Percentiles rank a stretch among this genome's conserved stretches.
These are phyloP conservation scores for Xylariaceae sp. DNA, from an alignment of 2,329 filamentous ascomycete species.

Conservation along the genomic window DNA sequence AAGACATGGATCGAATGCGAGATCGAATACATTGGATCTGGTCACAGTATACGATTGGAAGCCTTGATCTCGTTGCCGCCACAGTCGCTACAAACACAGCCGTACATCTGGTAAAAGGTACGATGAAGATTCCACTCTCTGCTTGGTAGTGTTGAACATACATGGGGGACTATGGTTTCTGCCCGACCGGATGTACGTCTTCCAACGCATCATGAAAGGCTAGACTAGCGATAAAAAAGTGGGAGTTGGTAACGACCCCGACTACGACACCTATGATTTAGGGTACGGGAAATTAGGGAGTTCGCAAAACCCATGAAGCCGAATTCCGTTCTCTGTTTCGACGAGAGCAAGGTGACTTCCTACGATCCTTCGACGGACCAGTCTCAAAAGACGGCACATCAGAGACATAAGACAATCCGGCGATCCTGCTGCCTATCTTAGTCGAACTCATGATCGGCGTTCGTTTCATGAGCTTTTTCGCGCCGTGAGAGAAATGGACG, in stretches of 20 bases:
- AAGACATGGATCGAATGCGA: slow-evolving; percentile 33
- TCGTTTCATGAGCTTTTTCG: slow-evolving; percentile 36
- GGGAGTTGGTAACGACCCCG: slow-evolving; percentile 17
- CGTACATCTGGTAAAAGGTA: slow-evolving; percentile 32
- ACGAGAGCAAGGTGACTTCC: no score
- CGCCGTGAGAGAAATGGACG: slow-evolving; percentile 32
- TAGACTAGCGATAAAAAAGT: slow-evolving; percentile 11
- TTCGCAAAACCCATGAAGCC: no score
- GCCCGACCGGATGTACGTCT: slow-evolving; percentile 19
- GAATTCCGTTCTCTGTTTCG: no score
- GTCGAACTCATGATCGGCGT: slow-evolving; percentile 32
- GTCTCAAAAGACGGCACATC: slow-evolving; percentile 22
- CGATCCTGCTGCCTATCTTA: slow-evolving; percentile 34
- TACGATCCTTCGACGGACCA: slow-evolving; percentile 30
- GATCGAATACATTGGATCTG: slow-evolving; percentile 32
- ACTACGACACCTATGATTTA: slow-evolving; percentile 31
- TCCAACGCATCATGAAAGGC: slow-evolving; percentile 19
- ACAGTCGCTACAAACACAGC: slow-evolving; percentile 39
- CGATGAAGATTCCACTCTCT: slow-evolving; percentile 32
- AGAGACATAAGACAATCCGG: slow-evolving; percentile 37
- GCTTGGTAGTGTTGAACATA: slow-evolving; percentile 22
- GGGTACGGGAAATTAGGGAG: slow-evolving; percentile 24
- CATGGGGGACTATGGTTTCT: slow-evolving; percentile 25
- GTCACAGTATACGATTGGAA: slow-evolving; percentile 26
- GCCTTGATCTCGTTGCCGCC: slow-evolving; percentile 32